Percentiles rank a stretch among this genome's conserved stretches.
Conservation (phyloP, 2,329 filamentous ascomycete species). For the Zymoseptoria pseudotritici region DNA sequence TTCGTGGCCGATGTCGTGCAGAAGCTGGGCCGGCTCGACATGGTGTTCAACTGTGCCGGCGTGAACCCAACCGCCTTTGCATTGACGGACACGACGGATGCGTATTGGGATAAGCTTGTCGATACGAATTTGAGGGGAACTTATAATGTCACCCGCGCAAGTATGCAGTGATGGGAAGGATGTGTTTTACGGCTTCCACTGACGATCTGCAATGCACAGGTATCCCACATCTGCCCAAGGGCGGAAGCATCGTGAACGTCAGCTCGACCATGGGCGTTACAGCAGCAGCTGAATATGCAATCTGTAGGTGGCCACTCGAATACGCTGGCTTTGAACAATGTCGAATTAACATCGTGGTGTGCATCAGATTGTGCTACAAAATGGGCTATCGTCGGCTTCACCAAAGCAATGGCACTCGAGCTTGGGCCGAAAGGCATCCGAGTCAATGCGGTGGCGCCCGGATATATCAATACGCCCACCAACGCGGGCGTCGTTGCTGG, state of each 20-base stretch:
- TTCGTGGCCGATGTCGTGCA: slow-evolving; percentile 20
- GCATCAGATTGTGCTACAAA: slow-evolving; percentile 35
- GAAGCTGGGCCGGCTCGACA: slow-evolving; percentile 29
- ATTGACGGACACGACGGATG: slow-evolving; percentile 35
- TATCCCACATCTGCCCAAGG: background rate
- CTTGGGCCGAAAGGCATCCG: slow-evolving; percentile 32
- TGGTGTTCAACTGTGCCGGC: slow-evolving; percentile 37
- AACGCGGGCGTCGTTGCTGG: slow-evolving; percentile 46
- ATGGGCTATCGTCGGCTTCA: slow-evolving; percentile 38
- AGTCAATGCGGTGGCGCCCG: slow-evolving; percentile 35
- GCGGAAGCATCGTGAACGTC: slow-evolving; percentile 36
- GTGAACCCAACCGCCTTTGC: slow-evolving; percentile 29
- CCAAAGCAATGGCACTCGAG: slow-evolving; percentile 38
- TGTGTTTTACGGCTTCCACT: background rate
- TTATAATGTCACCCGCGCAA: slow-evolving; percentile 34
- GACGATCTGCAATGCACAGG: background rate
- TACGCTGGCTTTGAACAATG: background rate
- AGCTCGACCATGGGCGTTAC: slow-evolving; percentile 33
- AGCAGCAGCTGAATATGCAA: slow-evolving; percentile 32
- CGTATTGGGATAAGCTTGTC: slow-evolving; percentile 35
- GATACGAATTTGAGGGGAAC: slow-evolving; percentile 37
- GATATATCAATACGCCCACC: slow-evolving; percentile 41
- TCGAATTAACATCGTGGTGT: background rate
- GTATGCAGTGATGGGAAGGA: slow-evolving; percentile 24
- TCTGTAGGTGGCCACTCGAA: slow-evolving; percentile 9